Conservation (phyloP, 306 rosid genomes). For the Chamaecrista fasciculata region DNA sequence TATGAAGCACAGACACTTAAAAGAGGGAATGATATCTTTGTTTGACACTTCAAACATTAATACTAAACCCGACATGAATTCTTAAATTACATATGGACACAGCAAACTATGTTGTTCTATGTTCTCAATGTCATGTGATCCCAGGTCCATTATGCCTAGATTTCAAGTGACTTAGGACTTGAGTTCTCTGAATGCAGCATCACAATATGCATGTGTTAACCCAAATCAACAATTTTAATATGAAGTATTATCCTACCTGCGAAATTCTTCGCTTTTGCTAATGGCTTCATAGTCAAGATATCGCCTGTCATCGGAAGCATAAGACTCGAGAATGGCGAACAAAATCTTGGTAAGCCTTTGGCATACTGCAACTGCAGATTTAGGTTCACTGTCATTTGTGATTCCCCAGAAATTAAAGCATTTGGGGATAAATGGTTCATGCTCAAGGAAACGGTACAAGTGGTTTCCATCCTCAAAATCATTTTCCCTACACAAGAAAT, state of each 20-base stretch:
- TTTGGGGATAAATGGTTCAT: slow-evolving; percentile 58
- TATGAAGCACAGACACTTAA: not conserved
- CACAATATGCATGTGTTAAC: no score
- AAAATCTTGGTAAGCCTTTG: slow-evolving; percentile 68
- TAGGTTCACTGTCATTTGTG: slow-evolving; percentile 62
- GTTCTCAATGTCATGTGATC: no score
- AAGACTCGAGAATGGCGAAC: slow-evolving; percentile 90
- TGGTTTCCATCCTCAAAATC: slow-evolving; percentile 84
- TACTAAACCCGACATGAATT: not conserved
- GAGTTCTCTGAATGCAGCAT: not conserved
- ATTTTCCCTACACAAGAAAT: slow-evolving; percentile 60
- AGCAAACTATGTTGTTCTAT: not conserved
- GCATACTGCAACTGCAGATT: slow-evolving; percentile 56
- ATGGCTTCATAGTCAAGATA: slow-evolving; percentile 68
- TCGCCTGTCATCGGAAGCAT: slow-evolving; percentile 69
- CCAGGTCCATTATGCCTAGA: no score
- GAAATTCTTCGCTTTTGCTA: slow-evolving; percentile 87
- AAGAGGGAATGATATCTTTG: not conserved
- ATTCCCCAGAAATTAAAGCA: slow-evolving; percentile 74
- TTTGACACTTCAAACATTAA: no score
- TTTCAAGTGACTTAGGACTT: not conserved
- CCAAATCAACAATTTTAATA: no score
- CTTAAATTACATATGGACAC: not conserved
- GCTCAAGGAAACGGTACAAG: slow-evolving; percentile 86
- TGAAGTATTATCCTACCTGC: slow-evolving; percentile 55